These are phyloP conservation scores for Santalum album DNA, from an alignment of 164 flowering plant species.

Conservation along the genomic window DNA sequence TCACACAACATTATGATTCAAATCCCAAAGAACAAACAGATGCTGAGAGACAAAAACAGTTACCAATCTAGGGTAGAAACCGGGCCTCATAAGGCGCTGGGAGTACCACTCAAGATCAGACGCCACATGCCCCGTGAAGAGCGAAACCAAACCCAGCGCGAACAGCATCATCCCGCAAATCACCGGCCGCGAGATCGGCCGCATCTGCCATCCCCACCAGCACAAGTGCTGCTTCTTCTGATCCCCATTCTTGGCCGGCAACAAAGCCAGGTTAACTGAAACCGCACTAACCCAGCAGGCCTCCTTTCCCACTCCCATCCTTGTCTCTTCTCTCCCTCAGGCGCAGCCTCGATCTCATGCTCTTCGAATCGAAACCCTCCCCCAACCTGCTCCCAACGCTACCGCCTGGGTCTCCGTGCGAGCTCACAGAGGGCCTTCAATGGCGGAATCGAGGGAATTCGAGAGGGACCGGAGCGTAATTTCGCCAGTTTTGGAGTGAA, in stretches of 20 bases:
- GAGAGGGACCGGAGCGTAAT: too few relatives aligned
- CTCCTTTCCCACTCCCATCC: conserved; percentile 30
- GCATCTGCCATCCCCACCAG: conserved; percentile 16
- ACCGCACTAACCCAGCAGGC: conserved; percentile 18
- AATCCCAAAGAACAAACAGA: neutral
- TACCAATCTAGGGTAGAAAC: conserved; percentile 23
- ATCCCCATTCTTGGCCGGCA: neutral
- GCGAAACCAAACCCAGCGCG: conserved; percentile 65
- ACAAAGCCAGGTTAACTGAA: conserved; percentile 23
- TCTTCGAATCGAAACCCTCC: neutral
- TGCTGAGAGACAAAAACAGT: neutral
- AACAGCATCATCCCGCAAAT: conserved; percentile 74
- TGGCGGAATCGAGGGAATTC: too few relatives aligned
- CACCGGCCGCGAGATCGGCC: conserved; percentile 37
- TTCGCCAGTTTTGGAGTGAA: too few relatives aligned
- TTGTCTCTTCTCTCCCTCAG: neutral
- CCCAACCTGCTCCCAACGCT: too few relatives aligned
- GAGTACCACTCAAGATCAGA: conserved; percentile 87
- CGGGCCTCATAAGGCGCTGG: conserved; percentile 41
- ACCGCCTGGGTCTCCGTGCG: too few relatives aligned
- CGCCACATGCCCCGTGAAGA: conserved; percentile 72
- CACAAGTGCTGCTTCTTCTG: neutral
- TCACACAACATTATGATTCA: neutral
- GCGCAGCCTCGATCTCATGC: neutral
- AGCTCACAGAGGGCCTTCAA: too few relatives aligned